phyloP scores from a whole-genome alignment of 148 eudicot species.

The Rhododendron ferrugineum region DNA sequence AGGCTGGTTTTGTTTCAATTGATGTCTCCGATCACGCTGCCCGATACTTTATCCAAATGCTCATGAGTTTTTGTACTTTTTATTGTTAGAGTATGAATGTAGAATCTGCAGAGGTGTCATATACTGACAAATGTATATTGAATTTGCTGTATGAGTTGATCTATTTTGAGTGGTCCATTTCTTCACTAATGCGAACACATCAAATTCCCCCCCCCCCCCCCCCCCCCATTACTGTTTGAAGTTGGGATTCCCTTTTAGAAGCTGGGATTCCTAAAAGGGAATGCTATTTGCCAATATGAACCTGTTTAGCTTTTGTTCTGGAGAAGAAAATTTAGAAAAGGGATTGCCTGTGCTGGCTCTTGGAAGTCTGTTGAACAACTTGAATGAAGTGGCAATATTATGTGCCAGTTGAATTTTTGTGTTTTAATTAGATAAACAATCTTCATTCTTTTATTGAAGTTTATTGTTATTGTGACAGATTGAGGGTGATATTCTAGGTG shows the following conservation, averaged over 20 bases:
- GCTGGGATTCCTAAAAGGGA: background rate
- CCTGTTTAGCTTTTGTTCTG: background rate
- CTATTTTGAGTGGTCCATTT: background rate
- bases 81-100: background rate
- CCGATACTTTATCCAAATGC: background rate
- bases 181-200: too few species aligned
- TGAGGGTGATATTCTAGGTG: slow-evolving; percentile 60
- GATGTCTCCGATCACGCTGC: background rate
- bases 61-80: background rate
- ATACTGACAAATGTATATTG: background rate
- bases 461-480: slow-evolving; percentile 35
- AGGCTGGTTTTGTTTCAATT: background rate
- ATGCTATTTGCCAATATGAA: background rate
- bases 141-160: background rate
- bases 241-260: background rate
- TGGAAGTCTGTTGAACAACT: background rate
- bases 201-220: too few species aligned
- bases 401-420: background rate
- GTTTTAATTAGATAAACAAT: background rate
- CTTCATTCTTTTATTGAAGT: background rate
- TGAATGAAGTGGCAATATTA: background rate
- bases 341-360: background rate
- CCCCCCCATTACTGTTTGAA: too few species aligned
- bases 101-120: background rate
- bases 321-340: background rate